phyloP scores from a whole-genome alignment of 768 basidiomycete species.

The Termitomyces bulborhizus region DNA sequence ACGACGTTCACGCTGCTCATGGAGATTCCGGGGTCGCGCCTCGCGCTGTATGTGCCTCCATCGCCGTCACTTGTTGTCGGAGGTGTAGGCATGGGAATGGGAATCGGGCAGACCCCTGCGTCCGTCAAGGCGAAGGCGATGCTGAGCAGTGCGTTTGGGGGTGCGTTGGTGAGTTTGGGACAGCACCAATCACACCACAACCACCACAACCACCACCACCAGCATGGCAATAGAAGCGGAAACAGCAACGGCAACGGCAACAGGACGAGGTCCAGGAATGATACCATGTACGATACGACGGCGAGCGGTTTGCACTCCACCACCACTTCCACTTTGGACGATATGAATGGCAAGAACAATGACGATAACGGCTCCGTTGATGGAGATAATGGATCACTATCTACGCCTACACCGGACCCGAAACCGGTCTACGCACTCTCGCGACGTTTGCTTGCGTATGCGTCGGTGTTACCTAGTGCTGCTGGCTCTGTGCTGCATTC shows the following conservation, averaged over 20 bases:
- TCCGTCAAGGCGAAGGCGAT: slow-evolving; percentile 2
- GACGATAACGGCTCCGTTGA: not conserved
- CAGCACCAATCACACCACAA: not conserved
- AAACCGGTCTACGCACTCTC: slow-evolving; percentile 48
- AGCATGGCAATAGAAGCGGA: too few species aligned
- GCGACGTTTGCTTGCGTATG: slow-evolving; percentile 57
- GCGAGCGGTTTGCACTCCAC: too few species aligned
- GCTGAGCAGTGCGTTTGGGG: slow-evolving; percentile 9
- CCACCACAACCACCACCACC: not conserved
- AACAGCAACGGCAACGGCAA: too few species aligned
- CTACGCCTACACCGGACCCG: slow-evolving; percentile 10
- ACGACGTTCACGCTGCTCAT: slow-evolving; percentile 45
- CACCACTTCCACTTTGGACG: too few species aligned
- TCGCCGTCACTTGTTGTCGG: slow-evolving; percentile 18
- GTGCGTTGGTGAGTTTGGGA: not conserved
- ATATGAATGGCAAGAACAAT: too few species aligned
- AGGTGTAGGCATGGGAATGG: slow-evolving; percentile 6
- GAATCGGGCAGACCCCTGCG: not conserved
- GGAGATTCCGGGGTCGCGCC: slow-evolving; percentile 39
- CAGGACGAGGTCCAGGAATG: too few species aligned
- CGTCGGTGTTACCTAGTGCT: slow-evolving; percentile 18
- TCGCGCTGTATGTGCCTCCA: slow-evolving; percentile 39
- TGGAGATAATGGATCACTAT: not conserved
- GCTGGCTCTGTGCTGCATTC: not conserved
- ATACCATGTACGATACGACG: too few species aligned